phyloP scores from a whole-genome alignment of 148 eudicot species.

The Simmondsia chinensis region DNA sequence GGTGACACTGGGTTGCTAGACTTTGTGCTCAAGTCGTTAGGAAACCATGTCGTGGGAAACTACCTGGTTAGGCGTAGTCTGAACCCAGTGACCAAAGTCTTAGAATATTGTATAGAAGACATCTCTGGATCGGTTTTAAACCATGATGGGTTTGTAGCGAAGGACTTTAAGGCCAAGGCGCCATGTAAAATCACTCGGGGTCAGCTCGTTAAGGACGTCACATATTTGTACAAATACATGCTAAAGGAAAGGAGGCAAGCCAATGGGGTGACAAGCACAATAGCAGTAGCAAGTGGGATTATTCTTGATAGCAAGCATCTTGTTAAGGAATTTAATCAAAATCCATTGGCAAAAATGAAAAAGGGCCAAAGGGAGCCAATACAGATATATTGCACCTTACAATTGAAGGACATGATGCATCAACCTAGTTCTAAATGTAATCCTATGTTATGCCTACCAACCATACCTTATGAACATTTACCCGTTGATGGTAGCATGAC shows the following conservation, averaged over 20 bases:
- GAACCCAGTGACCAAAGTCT: constrained; percentile 89
- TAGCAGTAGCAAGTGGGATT: constrained; percentile 68
- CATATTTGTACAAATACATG: constrained; percentile 42
- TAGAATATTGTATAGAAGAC: constrained; percentile 86
- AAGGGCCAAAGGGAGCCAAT: constrained; percentile 10
- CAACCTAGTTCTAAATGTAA: too few relatives aligned
- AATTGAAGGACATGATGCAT: constrained; percentile 15
- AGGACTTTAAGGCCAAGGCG: constrained; percentile 25
- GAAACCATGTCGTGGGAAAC: constrained; percentile 84
- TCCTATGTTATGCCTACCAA: constrained; percentile 22
- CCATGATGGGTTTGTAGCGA: constrained; percentile 28
- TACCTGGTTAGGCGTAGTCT: constrained; percentile 83
- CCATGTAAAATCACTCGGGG: constrained; percentile 33
- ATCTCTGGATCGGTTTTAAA: constrained; percentile 29
- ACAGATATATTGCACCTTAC: constrained; percentile 39
- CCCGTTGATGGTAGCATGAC: constrained; percentile 25
- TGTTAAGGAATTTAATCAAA: constrained; percentile 35
- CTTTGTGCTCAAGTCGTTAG: constrained; percentile 90
- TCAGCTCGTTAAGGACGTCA: constrained; percentile 63
- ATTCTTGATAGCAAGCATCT: constrained; percentile 72
- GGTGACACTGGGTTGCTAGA: constrained; percentile 92
- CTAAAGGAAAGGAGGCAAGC: constrained; percentile 35
- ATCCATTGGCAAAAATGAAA: constrained; percentile 14
- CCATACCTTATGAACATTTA: constrained; percentile 42
- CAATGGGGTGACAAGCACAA: constrained; percentile 27